Evolutionary conservation across 495 filamentous ascomycete genomes (phyloP), one percentile per base, ranked within the genome.

Genomic region (Penicillium roqueforti): DNA sequence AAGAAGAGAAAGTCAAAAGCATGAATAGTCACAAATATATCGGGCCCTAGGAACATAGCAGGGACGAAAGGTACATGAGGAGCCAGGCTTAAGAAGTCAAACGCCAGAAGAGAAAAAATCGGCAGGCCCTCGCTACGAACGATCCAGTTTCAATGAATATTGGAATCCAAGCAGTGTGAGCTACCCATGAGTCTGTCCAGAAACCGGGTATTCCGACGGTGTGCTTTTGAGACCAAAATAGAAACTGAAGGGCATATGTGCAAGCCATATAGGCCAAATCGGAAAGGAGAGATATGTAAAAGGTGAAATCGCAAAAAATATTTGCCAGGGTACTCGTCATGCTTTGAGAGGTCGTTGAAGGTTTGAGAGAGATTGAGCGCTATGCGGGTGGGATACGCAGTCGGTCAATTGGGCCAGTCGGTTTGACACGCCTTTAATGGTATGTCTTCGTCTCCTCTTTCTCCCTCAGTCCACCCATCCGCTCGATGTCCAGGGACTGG

Each of bases 391-490:
- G 47, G 47, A 56, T 57, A 47, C 26, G 34, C 34, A n/a, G 43
- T 51, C 25, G 31, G 36, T 18, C 26, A 49, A 18, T 46, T 18
- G 36, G 43, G 31, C 41, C 54, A 47, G 34, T 31, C 20, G 26
- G 44, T 32, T 36, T 16, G 34, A 42, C 8, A 41, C 52, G 45
- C 42, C 51, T 60, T 58, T 70, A 77, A 28, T 66, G 67, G 61
- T 71, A 75, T 59, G 63, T 57, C 25, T 63, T 66, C 31, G 56
- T 22, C 38, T 76, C 67, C 57, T 84, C 81, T 76, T 91, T 95
- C 80, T 97, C 95, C 71, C 90, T 95, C 51, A 97, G 72, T 29
- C 95, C 93, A 51, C 93, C 93, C 66, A 98, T 93, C 53, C 88
- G 87, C 46, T 97, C 91, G 54, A 98, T 83, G 65, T 98, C 93